These are phyloP conservation scores for Hymenoscyphus repandus DNA, from an alignment of 2,329 filamentous ascomycete genomes.

Conservation along the genomic window DNA sequence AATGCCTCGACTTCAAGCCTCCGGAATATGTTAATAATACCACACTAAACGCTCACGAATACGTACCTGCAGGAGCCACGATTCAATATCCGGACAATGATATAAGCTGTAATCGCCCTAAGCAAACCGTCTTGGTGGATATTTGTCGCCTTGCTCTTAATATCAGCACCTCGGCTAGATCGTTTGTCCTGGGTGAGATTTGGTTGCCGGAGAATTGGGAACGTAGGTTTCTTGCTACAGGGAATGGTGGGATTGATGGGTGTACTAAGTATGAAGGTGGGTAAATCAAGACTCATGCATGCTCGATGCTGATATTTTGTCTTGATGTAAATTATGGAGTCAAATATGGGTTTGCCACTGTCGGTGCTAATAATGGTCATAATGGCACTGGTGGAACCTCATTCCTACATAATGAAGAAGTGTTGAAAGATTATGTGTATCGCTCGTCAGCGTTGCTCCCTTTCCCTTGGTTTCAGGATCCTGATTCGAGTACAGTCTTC, in stretches of 20 bases:
- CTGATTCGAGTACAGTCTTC: neutral
- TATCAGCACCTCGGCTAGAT: constrained; percentile 10
- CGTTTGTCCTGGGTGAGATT: constrained; percentile 15
- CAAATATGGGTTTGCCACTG: constrained; percentile 22
- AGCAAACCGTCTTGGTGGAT: constrained; percentile 13
- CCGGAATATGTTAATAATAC: constrained; percentile 11
- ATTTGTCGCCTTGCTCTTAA: constrained; percentile 20
- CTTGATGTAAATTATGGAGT: constrained; percentile 18
- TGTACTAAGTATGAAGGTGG: constrained; percentile 14
- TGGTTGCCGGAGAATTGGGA: constrained; percentile 35
- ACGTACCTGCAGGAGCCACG: constrained; percentile 7
- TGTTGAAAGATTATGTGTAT: constrained; percentile 23
- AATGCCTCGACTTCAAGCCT: constrained; percentile 12
- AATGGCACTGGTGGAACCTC: constrained; percentile 19
- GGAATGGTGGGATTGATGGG: constrained; percentile 26
- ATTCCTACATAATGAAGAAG: constrained; percentile 20
- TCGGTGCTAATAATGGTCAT: constrained; percentile 25
- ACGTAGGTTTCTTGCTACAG: constrained; percentile 36
- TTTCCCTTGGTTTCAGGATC: neutral
- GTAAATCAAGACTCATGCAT: no score
- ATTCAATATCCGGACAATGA: constrained; percentile 10
- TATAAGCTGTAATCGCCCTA: constrained; percentile 11
- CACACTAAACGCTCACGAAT: constrained; percentile 8
- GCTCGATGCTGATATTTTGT: constrained; percentile 14
- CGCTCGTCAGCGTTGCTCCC: constrained; percentile 7